phyloP scores from a whole-genome alignment of 345 rosid species.

The Citrus medica region DNA sequence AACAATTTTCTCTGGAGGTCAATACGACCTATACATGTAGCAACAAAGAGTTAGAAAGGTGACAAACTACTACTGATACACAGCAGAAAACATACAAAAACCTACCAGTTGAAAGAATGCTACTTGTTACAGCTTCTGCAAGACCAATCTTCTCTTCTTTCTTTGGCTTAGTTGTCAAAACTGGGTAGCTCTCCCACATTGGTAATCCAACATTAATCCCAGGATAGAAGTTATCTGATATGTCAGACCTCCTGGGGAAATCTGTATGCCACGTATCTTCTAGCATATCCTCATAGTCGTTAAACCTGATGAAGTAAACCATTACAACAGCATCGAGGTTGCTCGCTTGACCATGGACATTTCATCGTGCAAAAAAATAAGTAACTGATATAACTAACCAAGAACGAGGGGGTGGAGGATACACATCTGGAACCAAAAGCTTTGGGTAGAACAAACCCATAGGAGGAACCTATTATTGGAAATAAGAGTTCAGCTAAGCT shows the following conservation, averaged over 20 bases:
- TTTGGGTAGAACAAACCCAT: constrained; percentile 92
- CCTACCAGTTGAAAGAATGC: constrained; percentile 88
- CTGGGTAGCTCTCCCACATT: constrained; percentile 82
- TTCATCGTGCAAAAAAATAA: constrained; percentile 5
- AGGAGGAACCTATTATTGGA: constrained; percentile 69
- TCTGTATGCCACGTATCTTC: constrained; percentile 90
- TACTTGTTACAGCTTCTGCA: constrained; percentile 83
- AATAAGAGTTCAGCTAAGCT: background rate
- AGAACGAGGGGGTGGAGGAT: constrained; percentile 80
- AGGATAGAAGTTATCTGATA: constrained; percentile 49
- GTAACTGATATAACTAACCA: constrained; percentile 45
- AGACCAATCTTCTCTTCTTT: constrained; percentile 96
- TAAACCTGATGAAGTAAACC: constrained; percentile 50
- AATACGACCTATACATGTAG: constrained; percentile 61
- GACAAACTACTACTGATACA: constrained; percentile 8
- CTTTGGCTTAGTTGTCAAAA: constrained; percentile 61
- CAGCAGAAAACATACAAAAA: constrained; percentile 1
- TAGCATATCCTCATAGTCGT: constrained; percentile 84
- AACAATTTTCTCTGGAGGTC: constrained; percentile 89
- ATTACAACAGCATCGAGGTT: background rate
- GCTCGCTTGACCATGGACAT: constrained; percentile 8
- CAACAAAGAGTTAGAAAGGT: constrained; percentile 9
- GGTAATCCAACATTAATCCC: constrained; percentile 53
- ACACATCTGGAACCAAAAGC: constrained; percentile 82
- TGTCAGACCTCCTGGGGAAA: constrained; percentile 63